phyloP scores from a whole-genome alignment of 225 moss, liverwort and hornwort genomes.

The Physcomitrium patens region DNA sequence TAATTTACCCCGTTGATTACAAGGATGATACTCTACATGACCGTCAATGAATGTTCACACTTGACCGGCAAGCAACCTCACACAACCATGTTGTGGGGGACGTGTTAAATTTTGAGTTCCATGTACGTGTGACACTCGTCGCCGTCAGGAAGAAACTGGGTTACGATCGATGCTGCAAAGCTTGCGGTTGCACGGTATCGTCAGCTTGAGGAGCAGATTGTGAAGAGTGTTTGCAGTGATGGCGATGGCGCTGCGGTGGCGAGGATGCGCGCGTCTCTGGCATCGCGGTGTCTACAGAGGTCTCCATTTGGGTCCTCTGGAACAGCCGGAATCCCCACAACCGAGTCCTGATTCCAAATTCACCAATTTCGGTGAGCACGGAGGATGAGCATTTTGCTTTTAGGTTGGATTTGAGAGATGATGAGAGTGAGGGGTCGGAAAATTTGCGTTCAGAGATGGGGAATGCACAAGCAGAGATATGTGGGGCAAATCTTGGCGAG shows the following conservation, averaged over 20 bases:
- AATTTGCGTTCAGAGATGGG: not conserved
- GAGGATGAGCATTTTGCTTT: not conserved
- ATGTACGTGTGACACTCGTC: not conserved
- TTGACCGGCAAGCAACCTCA: too few relatives aligned
- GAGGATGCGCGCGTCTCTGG: constrained; percentile 36
- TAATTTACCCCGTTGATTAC: too few relatives aligned
- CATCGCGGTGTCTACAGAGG: constrained; percentile 27
- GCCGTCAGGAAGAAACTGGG: not conserved
- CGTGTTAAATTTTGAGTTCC: not conserved
- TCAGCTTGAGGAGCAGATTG: not conserved
- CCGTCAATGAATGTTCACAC: too few relatives aligned
- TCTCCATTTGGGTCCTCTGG: constrained; percentile 39
- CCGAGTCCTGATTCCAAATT: constrained; percentile 39
- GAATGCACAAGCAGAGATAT: not conserved
- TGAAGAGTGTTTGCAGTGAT: constrained; percentile 2
- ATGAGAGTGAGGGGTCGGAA: not conserved
- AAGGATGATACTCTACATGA: too few relatives aligned
- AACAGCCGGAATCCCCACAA: constrained; percentile 23
- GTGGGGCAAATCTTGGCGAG: not conserved
- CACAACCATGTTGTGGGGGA: too few relatives aligned
- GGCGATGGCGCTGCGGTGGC: constrained; percentile 56
- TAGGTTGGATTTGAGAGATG: not conserved
- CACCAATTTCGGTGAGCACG: constrained; percentile 54
- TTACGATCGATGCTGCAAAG: not conserved
- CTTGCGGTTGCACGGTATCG: too few relatives aligned